Evolutionary conservation across 2,329 filamentous ascomycete genomes (phyloP), one percentile per base, ranked within the genome.

Genomic region (Lachnum nothofagi): DNA sequence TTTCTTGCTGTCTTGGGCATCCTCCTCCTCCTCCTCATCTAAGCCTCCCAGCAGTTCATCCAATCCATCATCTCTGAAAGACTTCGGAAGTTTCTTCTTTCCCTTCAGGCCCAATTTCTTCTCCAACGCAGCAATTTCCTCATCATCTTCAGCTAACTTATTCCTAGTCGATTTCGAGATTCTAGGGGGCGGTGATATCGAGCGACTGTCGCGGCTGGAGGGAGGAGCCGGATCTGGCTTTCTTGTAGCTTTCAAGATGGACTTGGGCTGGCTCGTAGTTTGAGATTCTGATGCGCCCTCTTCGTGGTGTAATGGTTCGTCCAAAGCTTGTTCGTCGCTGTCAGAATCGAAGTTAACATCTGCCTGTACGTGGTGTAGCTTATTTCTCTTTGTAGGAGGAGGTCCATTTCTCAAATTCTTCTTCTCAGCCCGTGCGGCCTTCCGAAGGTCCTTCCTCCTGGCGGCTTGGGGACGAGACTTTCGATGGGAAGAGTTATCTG

Each of bases 81-180:
- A 75, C 56, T 86, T 85, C 0, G 84, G 83, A 4, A 88, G 67
- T 25, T 79, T 83, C 62, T 89, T 94, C 52, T 85, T 85, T 20
- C 82, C 80, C 56, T 77, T 83, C 27, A 96, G 77, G 0, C 93
- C 91, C 3, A 98, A 72, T 62, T 88, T 94, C 66, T 85, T 90
- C 70, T 98, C 93, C 25, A 96, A 72, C 2, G 83, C 83, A 17
- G 85, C 84, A 58, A 98, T 97, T 59, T 95, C 89, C 2, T 83
- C 87, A 62, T 97, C 90, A 50, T 98, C 91, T 53, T 88, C 75
- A 0, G 80, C 83, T 4, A 96, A 71, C 58, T 79, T 81, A 3
- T 83, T 77, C 62, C 76, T 80, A n/a, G 82, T 71, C 44, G 57
- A 49, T 35, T 42, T 60, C 12, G 64, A 54, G 9, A 63, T 38